Evolutionary conservation across 2,329 filamentous ascomycete species (phyloP).

Genomic region (Colletotrichum sojae): DNA sequence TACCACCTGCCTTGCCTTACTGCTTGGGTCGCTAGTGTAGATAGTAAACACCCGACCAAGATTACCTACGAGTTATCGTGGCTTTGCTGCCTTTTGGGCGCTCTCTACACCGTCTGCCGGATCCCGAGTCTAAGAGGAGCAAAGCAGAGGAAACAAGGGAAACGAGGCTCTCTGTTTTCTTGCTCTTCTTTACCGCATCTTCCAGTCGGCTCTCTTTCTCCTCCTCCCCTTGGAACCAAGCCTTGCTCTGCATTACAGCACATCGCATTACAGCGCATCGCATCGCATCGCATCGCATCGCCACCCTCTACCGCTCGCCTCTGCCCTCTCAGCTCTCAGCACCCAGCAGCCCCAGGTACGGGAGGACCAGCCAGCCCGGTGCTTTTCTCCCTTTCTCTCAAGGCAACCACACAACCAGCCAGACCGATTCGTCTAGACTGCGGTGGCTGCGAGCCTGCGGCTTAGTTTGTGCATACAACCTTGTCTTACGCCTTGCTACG

Average conservation of each 20-base stretch:
- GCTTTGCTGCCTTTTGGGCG: slow-evolving; percentile 10
- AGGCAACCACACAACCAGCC: slow-evolving; percentile 14
- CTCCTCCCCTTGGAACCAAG: neutral
- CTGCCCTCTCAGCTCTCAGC: neutral
- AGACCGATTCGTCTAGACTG: slow-evolving; percentile 23
- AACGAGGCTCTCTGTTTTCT: neutral
- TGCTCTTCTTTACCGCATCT: slow-evolving; percentile 8
- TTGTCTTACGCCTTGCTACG: slow-evolving; percentile 28
- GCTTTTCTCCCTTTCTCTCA: neutral
- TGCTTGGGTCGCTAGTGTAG: too few species aligned
- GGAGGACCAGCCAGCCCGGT: too few species aligned
- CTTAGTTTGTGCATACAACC: slow-evolving; percentile 38
- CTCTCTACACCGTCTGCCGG: slow-evolving; percentile 30
- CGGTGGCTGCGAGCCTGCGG: slow-evolving; percentile 38
- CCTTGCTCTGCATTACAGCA: slow-evolving; percentile 17
- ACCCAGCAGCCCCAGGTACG: neutral
- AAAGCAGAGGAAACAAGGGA: neutral
- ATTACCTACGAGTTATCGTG: neutral
- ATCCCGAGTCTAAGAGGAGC: slow-evolving; percentile 16
- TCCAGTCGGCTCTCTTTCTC: slow-evolving; percentile 12
- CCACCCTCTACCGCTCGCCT: slow-evolving; percentile 11
- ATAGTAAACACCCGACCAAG: neutral
- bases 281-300: slow-evolving; percentile 23
- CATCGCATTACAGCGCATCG: slow-evolving; percentile 12
- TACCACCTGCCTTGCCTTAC: neutral